Percentiles rank a stretch among this genome's conserved stretches.
These are phyloP conservation scores for Rhizopogon roseolus DNA, from an alignment of 768 basidiomycete species.

Conservation along the genomic window DNA sequence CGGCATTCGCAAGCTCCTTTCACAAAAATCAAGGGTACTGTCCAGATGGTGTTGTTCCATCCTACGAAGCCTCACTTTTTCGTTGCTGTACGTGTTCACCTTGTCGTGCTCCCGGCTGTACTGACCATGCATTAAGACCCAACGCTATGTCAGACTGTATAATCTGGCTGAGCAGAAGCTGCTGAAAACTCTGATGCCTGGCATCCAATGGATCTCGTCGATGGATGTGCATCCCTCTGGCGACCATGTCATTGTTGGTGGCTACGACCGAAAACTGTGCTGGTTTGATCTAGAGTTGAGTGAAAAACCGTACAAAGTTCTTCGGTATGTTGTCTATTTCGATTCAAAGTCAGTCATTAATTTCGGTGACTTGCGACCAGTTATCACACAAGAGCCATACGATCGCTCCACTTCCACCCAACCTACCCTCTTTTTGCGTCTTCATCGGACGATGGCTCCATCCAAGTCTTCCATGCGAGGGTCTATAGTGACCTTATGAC, in stretches of 20 bases:
- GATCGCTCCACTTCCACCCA: slow-evolving; percentile 90
- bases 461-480: slow-evolving; percentile 94
- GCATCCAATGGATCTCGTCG: slow-evolving; percentile 94
- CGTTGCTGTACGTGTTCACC: slow-evolving; percentile 69
- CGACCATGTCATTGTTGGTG: slow-evolving; percentile 95
- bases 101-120: slow-evolving; percentile 7
- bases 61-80: slow-evolving; percentile 94
- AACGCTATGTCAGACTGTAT: slow-evolving; percentile 93
- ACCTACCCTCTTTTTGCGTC: slow-evolving; percentile 95
- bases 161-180: slow-evolving; percentile 92
- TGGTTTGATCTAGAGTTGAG: slow-evolving; percentile 99
- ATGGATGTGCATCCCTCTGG: slow-evolving; percentile 96
- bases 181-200: slow-evolving; percentile 90
- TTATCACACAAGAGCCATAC: slow-evolving; percentile 91
- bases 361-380: slow-evolving; percentile 33
- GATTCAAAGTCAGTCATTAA: slow-evolving; percentile 6
- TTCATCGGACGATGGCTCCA: slow-evolving; percentile 93
- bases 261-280: slow-evolving; percentile 94
- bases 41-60: slow-evolving; percentile 93
- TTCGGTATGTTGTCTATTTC: slow-evolving; percentile 52
- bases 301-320: slow-evolving; percentile 94
- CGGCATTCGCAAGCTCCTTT: slow-evolving; percentile 98
- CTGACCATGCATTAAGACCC: slow-evolving; percentile 56
- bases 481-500: slow-evolving; percentile 95
- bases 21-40: slow-evolving; percentile 87